Conservation (phyloP, 495 filamentous ascomycete species). For the Penicillium herquei region DNA sequence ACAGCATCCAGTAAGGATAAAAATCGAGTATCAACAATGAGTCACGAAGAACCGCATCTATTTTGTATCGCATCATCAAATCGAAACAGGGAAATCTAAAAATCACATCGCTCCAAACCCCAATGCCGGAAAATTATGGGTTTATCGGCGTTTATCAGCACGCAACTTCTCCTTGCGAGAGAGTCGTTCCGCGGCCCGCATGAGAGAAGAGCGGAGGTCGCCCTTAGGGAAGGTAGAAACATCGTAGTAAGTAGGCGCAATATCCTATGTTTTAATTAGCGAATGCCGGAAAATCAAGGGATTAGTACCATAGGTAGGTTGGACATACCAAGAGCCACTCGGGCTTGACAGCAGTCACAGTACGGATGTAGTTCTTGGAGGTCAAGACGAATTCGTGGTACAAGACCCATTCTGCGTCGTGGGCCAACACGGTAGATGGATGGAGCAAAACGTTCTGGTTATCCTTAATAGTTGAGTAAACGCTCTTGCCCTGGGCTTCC, state of each 20-base stretch:
- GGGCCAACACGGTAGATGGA: slow-evolving; percentile 79
- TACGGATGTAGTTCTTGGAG: slow-evolving; percentile 84
- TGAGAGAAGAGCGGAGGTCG: slow-evolving; percentile 75
- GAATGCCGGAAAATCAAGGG: background rate
- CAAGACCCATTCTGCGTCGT: slow-evolving; percentile 92
- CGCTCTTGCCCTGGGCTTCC: slow-evolving; percentile 68
- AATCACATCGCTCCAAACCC: background rate
- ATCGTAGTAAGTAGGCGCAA: slow-evolving; percentile 91
- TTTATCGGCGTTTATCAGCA: slow-evolving; percentile 36
- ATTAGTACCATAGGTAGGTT: background rate
- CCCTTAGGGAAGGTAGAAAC: slow-evolving; percentile 79
- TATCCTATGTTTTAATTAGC: slow-evolving; percentile 58
- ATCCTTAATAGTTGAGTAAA: slow-evolving; percentile 92
- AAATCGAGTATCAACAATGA: background rate
- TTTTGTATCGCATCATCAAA: slow-evolving; percentile 2
- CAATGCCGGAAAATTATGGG: too few relatives aligned
- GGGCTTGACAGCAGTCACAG: slow-evolving; percentile 58
- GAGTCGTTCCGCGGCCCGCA: slow-evolving; percentile 71
- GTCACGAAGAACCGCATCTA: background rate
- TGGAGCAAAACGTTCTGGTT: slow-evolving; percentile 89
- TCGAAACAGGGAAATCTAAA: slow-evolving; percentile 16
- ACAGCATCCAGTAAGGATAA: background rate
- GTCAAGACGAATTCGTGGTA: slow-evolving; percentile 99
- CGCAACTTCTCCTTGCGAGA: slow-evolving; percentile 68
- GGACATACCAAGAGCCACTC: slow-evolving; percentile 82